Base-by-base conservation (phyloP, 2,329 filamentous ascomycete genomes). In the Pseudocercospora musae region DNA sequence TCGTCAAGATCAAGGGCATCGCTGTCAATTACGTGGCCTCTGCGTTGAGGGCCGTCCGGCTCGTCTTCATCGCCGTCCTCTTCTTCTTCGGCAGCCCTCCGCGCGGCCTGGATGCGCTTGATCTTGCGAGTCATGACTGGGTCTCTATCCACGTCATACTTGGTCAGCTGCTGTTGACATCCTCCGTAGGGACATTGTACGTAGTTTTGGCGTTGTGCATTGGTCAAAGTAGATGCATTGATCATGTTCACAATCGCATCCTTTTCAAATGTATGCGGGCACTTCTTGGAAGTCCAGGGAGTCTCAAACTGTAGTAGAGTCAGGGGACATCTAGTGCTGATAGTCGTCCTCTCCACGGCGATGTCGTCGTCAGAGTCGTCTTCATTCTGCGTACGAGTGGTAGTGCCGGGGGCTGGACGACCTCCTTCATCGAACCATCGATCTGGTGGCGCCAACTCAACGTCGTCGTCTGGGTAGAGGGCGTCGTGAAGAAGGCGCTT, bases 251-350 rank as follows among this genome's bases (percentile, higher is more conserved):
- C 61, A 42, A 93, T 87, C 0, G 85, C 85, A 1, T 73, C 71
- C 73, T 85, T 88, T 71, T 93, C 88, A 72, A 91, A 93, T 0
- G 84, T 87, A 73, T 93, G 90, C 59, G 84, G 86, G 78, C 90
- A 93, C 66, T 85, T 84, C 13, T 73, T 78, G 69, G 85, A 90
- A 59, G 84, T 89, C 70, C 85, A 86, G 0, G 90, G 90, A 57
- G 91, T 82, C 46, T 79, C 78, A 78, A 91, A 87, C 49, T 83
- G 79, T 57, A 80, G 79, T 66, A 92, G 78, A 0, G 89, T 89
- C 20, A 93, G 74, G 0, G 89, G 89, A 70, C 90, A 93, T 69
- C 85, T 87, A 31, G 88, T 84, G 73, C 85, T 89, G 57, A 87
- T 81, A 4, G 82, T 84, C 65, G 87, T 86, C 54, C 84, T 81